phyloP scores from a whole-genome alignment of 2,329 filamentous ascomycete species.

The Magnaporthiopsis rhizophila region DNA sequence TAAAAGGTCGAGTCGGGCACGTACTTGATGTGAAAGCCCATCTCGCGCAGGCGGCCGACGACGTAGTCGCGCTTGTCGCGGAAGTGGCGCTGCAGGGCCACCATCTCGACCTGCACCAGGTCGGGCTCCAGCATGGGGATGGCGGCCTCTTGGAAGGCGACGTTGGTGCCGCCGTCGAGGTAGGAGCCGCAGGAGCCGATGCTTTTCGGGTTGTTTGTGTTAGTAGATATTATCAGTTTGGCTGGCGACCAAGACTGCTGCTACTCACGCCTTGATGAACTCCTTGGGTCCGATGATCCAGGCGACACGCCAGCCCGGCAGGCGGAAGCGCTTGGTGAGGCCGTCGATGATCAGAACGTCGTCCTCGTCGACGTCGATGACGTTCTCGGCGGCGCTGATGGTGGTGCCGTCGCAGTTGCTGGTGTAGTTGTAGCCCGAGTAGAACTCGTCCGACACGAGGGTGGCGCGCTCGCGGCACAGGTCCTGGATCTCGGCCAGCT shows the following conservation, averaged over 20 bases:
- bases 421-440: constrained; percentile 93
- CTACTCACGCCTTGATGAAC: constrained; percentile 71
- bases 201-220: constrained; percentile 20
- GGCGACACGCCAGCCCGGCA: constrained; percentile 92
- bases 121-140: constrained; percentile 85
- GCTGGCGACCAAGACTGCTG: not conserved
- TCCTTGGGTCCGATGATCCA: constrained; percentile 96
- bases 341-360: constrained; percentile 94
- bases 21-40: constrained; percentile 80
- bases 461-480: constrained; percentile 86
- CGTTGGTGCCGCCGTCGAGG: constrained; percentile 88
- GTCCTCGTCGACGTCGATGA: constrained; percentile 81
- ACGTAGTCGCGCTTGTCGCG: constrained; percentile 88
- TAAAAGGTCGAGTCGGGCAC: constrained; percentile 93
- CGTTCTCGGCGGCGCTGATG: constrained; percentile 81
- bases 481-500: constrained; percentile 85
- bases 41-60: constrained; percentile 66
- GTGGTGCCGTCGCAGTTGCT: constrained; percentile 84
- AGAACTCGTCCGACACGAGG: constrained; percentile 94
- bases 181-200: constrained; percentile 90
- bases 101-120: constrained; percentile 79
- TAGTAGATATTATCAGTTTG: not conserved
- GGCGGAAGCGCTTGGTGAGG: constrained; percentile 90
- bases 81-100: constrained; percentile 83
- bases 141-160: constrained; percentile 91